A percentile compares a stretch with the other conserved stretches of the same genome.
Evolutionary conservation across 208 protist species (phyloP).

Genomic region (Trypanosoma vivax): DNA sequence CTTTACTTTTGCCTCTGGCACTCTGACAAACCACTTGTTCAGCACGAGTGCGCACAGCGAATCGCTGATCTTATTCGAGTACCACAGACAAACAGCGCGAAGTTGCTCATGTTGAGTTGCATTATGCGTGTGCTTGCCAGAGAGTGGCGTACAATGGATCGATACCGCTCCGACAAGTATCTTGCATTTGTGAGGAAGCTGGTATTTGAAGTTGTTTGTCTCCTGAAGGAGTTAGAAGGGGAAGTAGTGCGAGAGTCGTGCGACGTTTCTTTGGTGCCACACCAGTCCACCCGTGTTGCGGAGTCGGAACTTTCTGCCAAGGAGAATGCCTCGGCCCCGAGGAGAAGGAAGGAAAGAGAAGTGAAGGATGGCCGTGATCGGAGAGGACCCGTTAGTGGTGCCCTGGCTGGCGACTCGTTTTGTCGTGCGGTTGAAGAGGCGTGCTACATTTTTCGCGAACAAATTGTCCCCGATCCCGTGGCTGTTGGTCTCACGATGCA

Average conservation of each 20-base stretch:
- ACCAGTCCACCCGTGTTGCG: too few relatives aligned
- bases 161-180: constrained; percentile 89
- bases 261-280: neutral
- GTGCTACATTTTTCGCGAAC: constrained; percentile 60
- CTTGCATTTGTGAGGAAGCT: constrained; percentile 78
- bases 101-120: constrained; percentile 58
- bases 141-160: constrained; percentile 88
- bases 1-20: constrained; percentile 90
- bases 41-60: constrained; percentile 71
- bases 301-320: constrained; percentile 15
- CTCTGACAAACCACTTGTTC: constrained; percentile 88
- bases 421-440: constrained; percentile 30
- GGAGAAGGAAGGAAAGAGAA: neutral
- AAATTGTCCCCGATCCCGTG: constrained; percentile 49
- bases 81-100: constrained; percentile 34
- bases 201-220: constrained; percentile 36
- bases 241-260: neutral
- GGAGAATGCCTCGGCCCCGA: neutral
- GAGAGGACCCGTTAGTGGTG: neutral
- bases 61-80: constrained; percentile 62
- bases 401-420: constrained; percentile 5
- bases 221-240: constrained; percentile 36
- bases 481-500: constrained; percentile 79
- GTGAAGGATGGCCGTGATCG: neutral
- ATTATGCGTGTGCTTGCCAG: constrained; percentile 74